Base-by-base conservation (phyloP, 352 stramenopile species). In the Globisporangium radiosum region DNA sequence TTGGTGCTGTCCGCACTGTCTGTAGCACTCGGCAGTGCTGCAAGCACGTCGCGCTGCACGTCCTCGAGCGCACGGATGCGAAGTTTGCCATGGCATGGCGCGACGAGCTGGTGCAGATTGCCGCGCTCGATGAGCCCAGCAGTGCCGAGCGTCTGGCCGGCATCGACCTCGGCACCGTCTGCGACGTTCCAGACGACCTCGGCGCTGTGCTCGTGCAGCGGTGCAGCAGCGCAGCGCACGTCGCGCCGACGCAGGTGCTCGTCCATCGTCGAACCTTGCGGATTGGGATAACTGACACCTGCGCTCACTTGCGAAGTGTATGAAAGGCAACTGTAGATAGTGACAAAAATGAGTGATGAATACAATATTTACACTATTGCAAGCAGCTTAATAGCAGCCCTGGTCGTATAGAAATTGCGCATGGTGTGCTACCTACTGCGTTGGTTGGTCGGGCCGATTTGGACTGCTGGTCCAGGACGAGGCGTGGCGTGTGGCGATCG, bases 41-140 rank as follows among this genome's bases (percentile, higher is more conserved):
- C 43, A 14, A 13, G 9, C 4, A 45, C 47, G 14, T 42, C 51
- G 39, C 33, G 25, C 44, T 59, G 52, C 8, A 49, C 54, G 14
- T 15, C 25, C 10, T 54, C 37, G 36, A 42, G 55, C 38, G n/a
- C 64, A 2, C 55, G 66, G 38, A 45, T 66, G 48, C 76, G 76
- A 15, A 92, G 92, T 60, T 86, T 92, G 33, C 97, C 97, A 8
- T 87, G 89, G 44, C 98, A 98, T 63, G 87, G 91, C n/a, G 94
- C 63, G 45, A 73, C 52, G 13, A 93, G 60, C 11, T 65, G 71
- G 64, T 73, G 68, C 44, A 83, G 71, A 38, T 70, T 90, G 25
- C 81, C 83, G 25, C 66, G 67, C 66, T 89, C 80, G 52, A 92
- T 72, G 38, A 69, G 66, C 37, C 81, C 80, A 11, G 71, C 66